These are phyloP conservation scores for Ensete glaucum DNA, from an alignment of 176 grass and related monocot genomes.

Conservation along the genomic window DNA sequence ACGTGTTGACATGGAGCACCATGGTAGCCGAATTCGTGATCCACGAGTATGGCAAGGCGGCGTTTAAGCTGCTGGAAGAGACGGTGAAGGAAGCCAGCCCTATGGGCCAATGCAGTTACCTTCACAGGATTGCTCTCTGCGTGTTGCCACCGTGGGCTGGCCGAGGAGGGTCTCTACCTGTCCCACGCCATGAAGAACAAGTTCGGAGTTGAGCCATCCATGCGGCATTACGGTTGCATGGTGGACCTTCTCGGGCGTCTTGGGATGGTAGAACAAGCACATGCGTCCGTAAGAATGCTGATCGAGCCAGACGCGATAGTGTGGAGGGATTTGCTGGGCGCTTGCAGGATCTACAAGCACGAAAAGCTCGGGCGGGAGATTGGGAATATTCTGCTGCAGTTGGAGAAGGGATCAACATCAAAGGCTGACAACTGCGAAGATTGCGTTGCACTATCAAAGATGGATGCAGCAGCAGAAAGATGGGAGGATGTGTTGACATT, in stretches of 20 bases:
- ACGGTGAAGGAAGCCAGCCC: neutral
- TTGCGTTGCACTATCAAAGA: neutral
- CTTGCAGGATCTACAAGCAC: constrained; percentile 1
- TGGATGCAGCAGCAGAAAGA: constrained; percentile 5
- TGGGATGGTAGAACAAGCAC: constrained; percentile 13
- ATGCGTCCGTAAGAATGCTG: neutral
- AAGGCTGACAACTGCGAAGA: neutral
- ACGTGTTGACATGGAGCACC: constrained; percentile 11
- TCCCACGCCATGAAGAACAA: constrained; percentile 2
- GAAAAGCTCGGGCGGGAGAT: constrained; percentile 7
- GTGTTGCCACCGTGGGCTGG: constrained; percentile 7
- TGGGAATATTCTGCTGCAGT: neutral
- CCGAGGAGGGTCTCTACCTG: constrained; percentile 1
- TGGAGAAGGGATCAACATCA: neutral
- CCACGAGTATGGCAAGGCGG: neutral
- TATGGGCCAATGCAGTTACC: neutral
- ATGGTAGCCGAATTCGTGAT: constrained; percentile 4
- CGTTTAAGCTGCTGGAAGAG: neutral
- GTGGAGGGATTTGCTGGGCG: constrained; percentile 13
- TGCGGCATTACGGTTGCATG: constrained; percentile 12
- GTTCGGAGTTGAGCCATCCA: constrained; percentile 3
- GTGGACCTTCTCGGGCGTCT: constrained; percentile 14
- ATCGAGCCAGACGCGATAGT: neutral
- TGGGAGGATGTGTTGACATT: constrained; percentile 7
- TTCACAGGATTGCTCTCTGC: constrained; percentile 12